These are phyloP conservation scores for Penicillium paneum DNA, from an alignment of 2,329 filamentous ascomycete genomes.

Conservation along the genomic window DNA sequence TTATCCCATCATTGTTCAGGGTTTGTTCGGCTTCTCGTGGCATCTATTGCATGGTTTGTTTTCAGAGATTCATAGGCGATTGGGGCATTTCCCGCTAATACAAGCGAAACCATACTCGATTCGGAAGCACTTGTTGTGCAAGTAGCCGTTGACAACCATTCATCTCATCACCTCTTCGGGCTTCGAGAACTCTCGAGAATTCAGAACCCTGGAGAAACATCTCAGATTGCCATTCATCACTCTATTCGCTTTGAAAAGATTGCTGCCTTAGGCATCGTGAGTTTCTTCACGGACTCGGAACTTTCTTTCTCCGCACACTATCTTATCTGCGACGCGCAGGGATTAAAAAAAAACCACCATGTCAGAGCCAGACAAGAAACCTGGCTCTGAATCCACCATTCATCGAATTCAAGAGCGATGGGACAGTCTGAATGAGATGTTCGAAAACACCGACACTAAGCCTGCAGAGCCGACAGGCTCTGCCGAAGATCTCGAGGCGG, in stretches of 20 bases:
- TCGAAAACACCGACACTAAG: not conserved
- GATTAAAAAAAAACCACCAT: constrained; percentile 5
- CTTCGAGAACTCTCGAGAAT: no score
- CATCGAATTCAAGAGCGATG: constrained; percentile 2
- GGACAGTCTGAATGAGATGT: constrained; percentile 3
- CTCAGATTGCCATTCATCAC: not conserved
- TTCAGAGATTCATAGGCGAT: not conserved
- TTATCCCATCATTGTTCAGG: not conserved
- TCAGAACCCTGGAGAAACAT: not conserved
- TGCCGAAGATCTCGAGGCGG: constrained; percentile 4
- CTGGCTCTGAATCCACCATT: not conserved
- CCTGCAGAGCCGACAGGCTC: not conserved
- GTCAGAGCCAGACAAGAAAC: not conserved
- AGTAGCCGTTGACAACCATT: not conserved
- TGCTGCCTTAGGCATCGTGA: not conserved
- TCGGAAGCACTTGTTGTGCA: not conserved
- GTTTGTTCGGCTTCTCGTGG: no score
- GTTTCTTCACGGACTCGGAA: constrained; percentile 3
- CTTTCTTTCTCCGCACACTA: not conserved
- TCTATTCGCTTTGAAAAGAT: not conserved
- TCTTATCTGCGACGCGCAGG: constrained; percentile 1
- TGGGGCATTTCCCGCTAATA: no score
- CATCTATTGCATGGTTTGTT: not conserved
- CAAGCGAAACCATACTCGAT: not conserved
- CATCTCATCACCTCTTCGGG: not conserved